Evolutionary conservation across 306 rosid species (phyloP), one percentile per base, ranked within the genome.

Genomic region (Ziziphus jujuba): DNA sequence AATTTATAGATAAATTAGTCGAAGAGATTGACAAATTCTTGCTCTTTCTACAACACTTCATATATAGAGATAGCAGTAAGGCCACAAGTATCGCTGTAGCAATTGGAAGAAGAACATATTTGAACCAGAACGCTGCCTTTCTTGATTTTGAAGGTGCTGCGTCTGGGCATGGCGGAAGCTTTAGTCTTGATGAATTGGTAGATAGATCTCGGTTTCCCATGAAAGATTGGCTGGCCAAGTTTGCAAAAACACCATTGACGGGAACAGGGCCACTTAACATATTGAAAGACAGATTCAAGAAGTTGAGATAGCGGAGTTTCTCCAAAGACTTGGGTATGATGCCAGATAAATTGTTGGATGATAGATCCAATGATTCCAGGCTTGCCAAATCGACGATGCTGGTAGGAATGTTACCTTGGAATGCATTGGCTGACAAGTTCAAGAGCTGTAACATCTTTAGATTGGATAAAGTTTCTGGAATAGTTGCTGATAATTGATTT

Each of bases 211-310:
- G 31, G 15, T 81, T 81, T 45, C 33, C 48, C 53, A 72, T 59
- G 56, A 81, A 81, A 17, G 79, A 69, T 20, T 61, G 51, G 57
- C 64, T 66, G n/a, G 63, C 51, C 52, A 81, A 73, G 5, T 28
- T 73, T 53, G n/a, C 10, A 62, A 81, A 81, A 21, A 74, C 59
- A 1, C 82, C 82, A 22, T 35, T 45, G 2, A 38, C 21, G 7
- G 79, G 82, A 81, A 81, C 69, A 52, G 69, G 74, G 25, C 85
- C 81, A 63, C 65, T 48, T 48, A 67, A 44, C 16, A 15, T 52
- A 23, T 75, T 79, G 53, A 65, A 67, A 53, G 84, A 83, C 9
- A 80, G 24, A 35, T 80, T 72, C 20, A 80, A 51, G 33, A 36
- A 35, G 7, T 44, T 34, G 36, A 80, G 78, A 68, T 66, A 48